Evolutionary conservation across 495 filamentous ascomycete species (phyloP).

Genomic region (Sordaria brevicollis): DNA sequence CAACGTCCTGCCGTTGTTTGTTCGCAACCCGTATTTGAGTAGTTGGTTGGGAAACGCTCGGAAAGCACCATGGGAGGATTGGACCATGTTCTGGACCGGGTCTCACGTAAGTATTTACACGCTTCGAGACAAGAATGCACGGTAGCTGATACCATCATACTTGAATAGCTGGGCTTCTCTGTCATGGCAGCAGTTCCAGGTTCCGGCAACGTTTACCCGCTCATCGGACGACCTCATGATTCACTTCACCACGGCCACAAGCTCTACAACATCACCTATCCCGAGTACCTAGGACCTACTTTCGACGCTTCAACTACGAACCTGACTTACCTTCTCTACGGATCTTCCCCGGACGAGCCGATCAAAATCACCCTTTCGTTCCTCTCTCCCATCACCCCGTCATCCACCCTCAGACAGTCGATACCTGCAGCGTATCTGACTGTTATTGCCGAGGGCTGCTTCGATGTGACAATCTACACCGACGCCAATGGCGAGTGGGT

Average conservation of each 20-base stretch:
- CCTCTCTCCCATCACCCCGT: conserved; percentile 85
- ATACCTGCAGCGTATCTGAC: conserved; percentile 82
- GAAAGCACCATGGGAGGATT: conserved; percentile 75
- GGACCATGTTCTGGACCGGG: conserved; percentile 94
- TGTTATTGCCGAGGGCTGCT: conserved; percentile 58
- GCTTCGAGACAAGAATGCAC: background rate
- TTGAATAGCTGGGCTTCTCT: conserved; percentile 59
- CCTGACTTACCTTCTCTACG: conserved; percentile 65
- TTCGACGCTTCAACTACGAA: conserved; percentile 94
- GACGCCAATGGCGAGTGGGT: conserved; percentile 89
- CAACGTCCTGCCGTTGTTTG: conserved; percentile 76
- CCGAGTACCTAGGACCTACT: conserved; percentile 64
- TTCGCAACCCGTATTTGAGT: conserved; percentile 87
- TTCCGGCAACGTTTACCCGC: conserved; percentile 64
- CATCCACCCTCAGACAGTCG: conserved; percentile 82
- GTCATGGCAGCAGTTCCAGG: conserved; percentile 68
- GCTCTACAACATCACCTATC: conserved; percentile 54
- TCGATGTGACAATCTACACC: conserved; percentile 72
- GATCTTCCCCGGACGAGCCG: conserved; percentile 26
- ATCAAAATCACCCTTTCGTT: conserved; percentile 70
- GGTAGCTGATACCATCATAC: background rate
- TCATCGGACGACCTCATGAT: conserved; percentile 82
- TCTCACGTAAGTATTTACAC: conserved; percentile 34
- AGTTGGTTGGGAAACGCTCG: conserved; percentile 77
- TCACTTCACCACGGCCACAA: conserved; percentile 42